phyloP scores from a whole-genome alignment of 1,284 basidiomycete genomes.

The Cutaneotrichosporon spelunceum region DNA sequence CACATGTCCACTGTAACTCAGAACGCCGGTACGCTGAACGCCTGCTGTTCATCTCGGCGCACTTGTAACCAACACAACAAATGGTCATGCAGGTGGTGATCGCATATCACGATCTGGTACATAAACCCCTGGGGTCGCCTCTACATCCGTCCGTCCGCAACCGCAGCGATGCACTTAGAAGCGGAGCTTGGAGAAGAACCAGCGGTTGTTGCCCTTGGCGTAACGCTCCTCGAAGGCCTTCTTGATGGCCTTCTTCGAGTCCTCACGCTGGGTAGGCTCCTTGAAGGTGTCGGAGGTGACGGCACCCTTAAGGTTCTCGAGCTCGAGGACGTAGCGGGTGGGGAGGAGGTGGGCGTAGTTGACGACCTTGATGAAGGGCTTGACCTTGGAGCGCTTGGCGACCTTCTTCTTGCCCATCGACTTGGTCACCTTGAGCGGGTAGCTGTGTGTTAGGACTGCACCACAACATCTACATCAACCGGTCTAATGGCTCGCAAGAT shows the following conservation, averaged over 20 bases:
- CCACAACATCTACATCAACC: neutral
- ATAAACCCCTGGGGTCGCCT: slow-evolving; percentile 16
- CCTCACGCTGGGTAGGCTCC: slow-evolving; percentile 86
- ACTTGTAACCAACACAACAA: neutral
- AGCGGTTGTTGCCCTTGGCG: slow-evolving; percentile 85
- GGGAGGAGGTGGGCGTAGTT: slow-evolving; percentile 98
- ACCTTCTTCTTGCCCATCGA: slow-evolving; percentile 95
- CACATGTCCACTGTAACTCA: no score
- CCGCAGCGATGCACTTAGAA: slow-evolving; percentile 33
- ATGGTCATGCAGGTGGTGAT: slow-evolving; percentile 24
- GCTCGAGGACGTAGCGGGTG: slow-evolving; percentile 91
- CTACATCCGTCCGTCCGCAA: slow-evolving; percentile 4
- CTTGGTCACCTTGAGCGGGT: slow-evolving; percentile 92
- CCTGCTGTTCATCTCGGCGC: neutral
- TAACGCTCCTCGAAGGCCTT: slow-evolving; percentile 92
- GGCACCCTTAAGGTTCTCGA: slow-evolving; percentile 84
- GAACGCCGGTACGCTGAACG: no score
- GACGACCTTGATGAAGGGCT: slow-evolving; percentile 97
- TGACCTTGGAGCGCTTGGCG: slow-evolving; percentile 84
- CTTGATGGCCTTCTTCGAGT: slow-evolving; percentile 93
- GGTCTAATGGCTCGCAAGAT: neutral
- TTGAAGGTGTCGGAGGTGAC: slow-evolving; percentile 86
- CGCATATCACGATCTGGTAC: slow-evolving; percentile 26
- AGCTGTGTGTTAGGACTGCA: slow-evolving; percentile 52
- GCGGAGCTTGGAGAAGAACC: slow-evolving; percentile 58